Evolutionary conservation across 192 early-diverging fungal genomes (phyloP), one percentile per base, ranked within the genome.

Genomic region (Gaertneriomyces sp.): DNA sequence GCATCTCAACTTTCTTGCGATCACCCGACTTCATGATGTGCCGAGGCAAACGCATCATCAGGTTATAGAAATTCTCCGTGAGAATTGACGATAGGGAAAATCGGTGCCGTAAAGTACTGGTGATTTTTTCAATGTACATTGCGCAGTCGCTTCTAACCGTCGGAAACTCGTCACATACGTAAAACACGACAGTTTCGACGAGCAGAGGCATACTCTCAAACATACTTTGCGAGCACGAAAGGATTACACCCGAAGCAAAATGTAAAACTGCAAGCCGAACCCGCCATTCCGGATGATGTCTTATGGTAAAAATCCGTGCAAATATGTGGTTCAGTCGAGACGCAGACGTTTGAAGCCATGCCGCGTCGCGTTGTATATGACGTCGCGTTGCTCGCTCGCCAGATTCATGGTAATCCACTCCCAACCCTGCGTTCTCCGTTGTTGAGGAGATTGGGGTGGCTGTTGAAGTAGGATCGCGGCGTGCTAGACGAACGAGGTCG

Each of bases 161-260:
- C 6, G 69, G 69, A 51, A 49, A 63, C 5, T 54, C 44, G 47
- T 70, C 69, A 42, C 58, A 46, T 33, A 70, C 60, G 61, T 70
- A 70, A 20, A 39, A 25, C 1, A 70, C 61, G 7, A 70, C 16
- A 8, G 69, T 70, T n/a, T 70, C 69, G 20, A 70, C 55, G 5
- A 70, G 47, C 11, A 70, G 12, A 7, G 69, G 61, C 44, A 64
- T 50, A 25, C 53, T 49, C 4, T 44, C 5, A 4, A 40, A 53
- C 16, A 70, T 51, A 16, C 19, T 41, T 17, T 6, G 55, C 6
- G 42, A 44, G 25, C 51, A 70, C 8, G 8, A 12, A 16, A 11
- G 45, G 20, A 62, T 62, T 42, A 69, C 45, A 7, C n/a, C 12
- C 10, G 59, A 16, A 40, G 68, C 19, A 40, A 61, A 62, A 11